These are phyloP conservation scores for Lactarius vividus DNA, from an alignment of 768 basidiomycete genomes.

Conservation along the genomic window DNA sequence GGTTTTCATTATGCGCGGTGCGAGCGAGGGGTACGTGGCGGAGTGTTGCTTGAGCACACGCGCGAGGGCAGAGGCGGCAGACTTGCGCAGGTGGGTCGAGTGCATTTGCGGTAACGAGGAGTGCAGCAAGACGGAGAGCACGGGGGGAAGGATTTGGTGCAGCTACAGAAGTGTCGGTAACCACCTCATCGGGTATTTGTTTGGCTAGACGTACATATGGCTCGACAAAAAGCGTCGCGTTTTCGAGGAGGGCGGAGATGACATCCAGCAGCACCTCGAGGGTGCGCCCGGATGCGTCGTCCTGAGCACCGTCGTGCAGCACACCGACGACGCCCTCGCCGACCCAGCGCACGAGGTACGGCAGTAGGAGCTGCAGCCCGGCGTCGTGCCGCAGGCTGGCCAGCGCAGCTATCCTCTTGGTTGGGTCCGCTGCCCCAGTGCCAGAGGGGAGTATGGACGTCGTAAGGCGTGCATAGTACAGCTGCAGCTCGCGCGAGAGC, in stretches of 20 bases:
- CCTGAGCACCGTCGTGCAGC: slow-evolving; percentile 47
- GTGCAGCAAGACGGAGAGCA: slow-evolving; percentile 88
- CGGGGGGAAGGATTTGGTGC: slow-evolving; percentile 92
- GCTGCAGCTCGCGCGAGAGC: slow-evolving; percentile 87
- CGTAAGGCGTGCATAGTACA: slow-evolving; percentile 92
- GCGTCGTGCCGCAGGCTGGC: slow-evolving; percentile 88
- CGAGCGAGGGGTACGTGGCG: slow-evolving; percentile 85
- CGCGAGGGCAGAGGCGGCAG: slow-evolving; percentile 81
- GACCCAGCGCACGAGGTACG: slow-evolving; percentile 94
- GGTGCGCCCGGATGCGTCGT: slow-evolving; percentile 63
- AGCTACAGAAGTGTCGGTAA: slow-evolving; percentile 50
- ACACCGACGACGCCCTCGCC: slow-evolving; percentile 79
- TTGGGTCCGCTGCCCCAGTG: slow-evolving; percentile 44
- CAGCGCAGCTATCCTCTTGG: slow-evolving; percentile 84
- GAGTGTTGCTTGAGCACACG: slow-evolving; percentile 78
- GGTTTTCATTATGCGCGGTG: slow-evolving; percentile 91
- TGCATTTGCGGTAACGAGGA: slow-evolving; percentile 74
- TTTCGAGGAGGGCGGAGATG: slow-evolving; percentile 80
- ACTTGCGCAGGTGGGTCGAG: slow-evolving; percentile 69
- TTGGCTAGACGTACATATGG: slow-evolving; percentile 73
- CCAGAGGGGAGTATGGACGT: slow-evolving; percentile 73
- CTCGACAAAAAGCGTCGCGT: slow-evolving; percentile 87
- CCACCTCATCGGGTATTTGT: neutral
- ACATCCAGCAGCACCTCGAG: slow-evolving; percentile 85
- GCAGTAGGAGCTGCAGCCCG: slow-evolving; percentile 85